Conservation (phyloP, 2,329 filamentous ascomycete genomes). For the Beauveria asiatica region DNA sequence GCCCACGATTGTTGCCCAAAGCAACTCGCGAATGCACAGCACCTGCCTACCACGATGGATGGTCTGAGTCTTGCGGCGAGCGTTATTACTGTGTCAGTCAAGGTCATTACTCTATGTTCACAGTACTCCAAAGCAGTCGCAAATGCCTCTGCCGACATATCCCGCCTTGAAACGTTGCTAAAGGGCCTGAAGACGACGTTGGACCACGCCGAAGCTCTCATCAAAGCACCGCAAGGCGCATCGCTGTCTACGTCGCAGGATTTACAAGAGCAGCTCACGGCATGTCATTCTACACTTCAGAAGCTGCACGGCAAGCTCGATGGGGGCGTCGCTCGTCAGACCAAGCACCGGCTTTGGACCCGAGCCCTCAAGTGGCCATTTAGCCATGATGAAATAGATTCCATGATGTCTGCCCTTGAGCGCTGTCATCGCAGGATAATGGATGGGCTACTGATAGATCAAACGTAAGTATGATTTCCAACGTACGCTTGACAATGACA, state of each 20-base stretch:
- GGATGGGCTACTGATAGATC: constrained; percentile 8
- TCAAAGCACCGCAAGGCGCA: not conserved
- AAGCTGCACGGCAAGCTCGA: not conserved
- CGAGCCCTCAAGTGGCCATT: constrained; percentile 9
- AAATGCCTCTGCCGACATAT: constrained; percentile 3
- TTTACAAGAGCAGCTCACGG: not conserved
- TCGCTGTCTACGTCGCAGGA: not conserved
- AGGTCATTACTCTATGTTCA: constrained; percentile 2
- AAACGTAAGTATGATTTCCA: not conserved
- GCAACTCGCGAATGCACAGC: not conserved
- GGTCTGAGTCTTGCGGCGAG: not conserved
- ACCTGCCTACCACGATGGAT: not conserved
- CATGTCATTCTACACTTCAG: not conserved
- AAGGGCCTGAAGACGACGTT: not conserved
- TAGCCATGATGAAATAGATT: not conserved
- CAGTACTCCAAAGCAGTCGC: constrained; percentile 4
- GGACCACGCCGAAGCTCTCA: not conserved
- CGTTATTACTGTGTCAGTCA: constrained; percentile 5
- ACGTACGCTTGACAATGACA: not conserved
- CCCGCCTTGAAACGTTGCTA: not conserved
- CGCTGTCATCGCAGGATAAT: constrained; percentile 6
- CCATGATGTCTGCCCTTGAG: not conserved
- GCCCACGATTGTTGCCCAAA: not conserved
- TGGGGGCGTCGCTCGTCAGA: not conserved
- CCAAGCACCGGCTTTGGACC: constrained; percentile 3